Evolutionary conservation across 2,329 filamentous ascomycete genomes (phyloP).

Genomic region (Dactylonectria macrodidyma): DNA sequence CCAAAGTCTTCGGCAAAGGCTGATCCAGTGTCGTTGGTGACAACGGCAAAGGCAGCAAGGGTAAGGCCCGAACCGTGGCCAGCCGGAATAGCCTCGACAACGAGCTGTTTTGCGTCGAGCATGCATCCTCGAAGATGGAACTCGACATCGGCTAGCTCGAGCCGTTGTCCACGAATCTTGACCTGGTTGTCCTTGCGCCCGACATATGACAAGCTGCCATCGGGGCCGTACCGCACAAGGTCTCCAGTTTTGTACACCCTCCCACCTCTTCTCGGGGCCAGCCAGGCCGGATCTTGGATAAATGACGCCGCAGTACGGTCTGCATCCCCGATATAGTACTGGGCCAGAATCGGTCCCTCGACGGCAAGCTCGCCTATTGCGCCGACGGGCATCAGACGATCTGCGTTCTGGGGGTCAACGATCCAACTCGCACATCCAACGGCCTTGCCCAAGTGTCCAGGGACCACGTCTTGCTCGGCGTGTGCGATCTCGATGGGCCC

Average conservation of each 20-base stretch:
- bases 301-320: not conserved
- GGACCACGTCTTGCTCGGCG: too few species aligned
- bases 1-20: slow-evolving; percentile 21
- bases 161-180: not conserved
- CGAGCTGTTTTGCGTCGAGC: slow-evolving; percentile 25
- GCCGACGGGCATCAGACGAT: slow-evolving; percentile 24
- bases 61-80: not conserved
- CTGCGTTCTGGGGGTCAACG: slow-evolving; percentile 28
- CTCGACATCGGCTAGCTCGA: slow-evolving; percentile 18
- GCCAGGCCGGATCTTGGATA: not conserved
- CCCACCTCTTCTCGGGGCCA: not conserved
- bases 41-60: slow-evolving; percentile 16
- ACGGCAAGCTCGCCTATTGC: slow-evolving; percentile 25
- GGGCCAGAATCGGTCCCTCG: slow-evolving; percentile 19
- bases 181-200: not conserved
- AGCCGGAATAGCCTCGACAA: slow-evolving; percentile 15
- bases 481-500: too few species aligned
- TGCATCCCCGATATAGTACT: not conserved
- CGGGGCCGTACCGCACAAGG: not conserved
- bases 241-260: not conserved
- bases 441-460: slow-evolving; percentile 8
- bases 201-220: not conserved
- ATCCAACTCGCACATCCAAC: slow-evolving; percentile 17
- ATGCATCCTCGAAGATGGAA: slow-evolving; percentile 13
- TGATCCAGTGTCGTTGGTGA: not conserved